Conservation (phyloP, 2,329 filamentous ascomycete genomes). For the Emmonsiellopsis sp. region DNA sequence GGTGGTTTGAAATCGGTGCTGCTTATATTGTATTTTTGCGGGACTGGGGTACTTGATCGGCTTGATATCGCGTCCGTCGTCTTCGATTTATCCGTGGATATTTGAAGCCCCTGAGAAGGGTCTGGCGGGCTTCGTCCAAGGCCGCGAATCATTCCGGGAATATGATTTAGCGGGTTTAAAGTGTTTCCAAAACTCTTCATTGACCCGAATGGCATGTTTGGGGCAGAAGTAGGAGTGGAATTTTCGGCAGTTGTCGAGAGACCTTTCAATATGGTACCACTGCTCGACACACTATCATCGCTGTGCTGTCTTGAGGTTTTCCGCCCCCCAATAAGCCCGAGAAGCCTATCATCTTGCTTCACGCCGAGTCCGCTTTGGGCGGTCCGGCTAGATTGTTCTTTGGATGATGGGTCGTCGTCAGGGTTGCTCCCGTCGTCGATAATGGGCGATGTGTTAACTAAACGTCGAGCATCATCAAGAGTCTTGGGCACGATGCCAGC, state of each 20-base stretch:
- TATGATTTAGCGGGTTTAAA: conserved; percentile 71
- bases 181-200: conserved; percentile 72
- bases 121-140: conserved; percentile 47
- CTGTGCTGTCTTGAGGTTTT: conserved; percentile 32
- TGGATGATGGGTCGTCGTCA: conserved; percentile 44
- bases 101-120: conserved; percentile 25
- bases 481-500: conserved; percentile 65
- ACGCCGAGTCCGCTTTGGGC: conserved; percentile 25
- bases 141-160: conserved; percentile 67
- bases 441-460: conserved; percentile 52
- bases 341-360: conserved; percentile 54
- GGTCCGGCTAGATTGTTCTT: conserved; percentile 31
- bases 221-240: conserved; percentile 18
- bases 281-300: background rate
- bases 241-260: conserved; percentile 3
- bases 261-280: background rate
- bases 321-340: conserved; percentile 62
- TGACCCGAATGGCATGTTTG: conserved; percentile 63
- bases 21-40: conserved; percentile 27
- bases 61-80: conserved; percentile 37
- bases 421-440: conserved; percentile 42
- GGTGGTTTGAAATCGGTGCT: conserved; percentile 39
- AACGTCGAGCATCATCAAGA: conserved; percentile 80
- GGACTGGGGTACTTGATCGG: conserved; percentile 35
- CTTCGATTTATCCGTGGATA: conserved; percentile 29